Conservation (phyloP, 2,329 filamentous ascomycete species). For the Neofusicoccum parvum region DNA sequence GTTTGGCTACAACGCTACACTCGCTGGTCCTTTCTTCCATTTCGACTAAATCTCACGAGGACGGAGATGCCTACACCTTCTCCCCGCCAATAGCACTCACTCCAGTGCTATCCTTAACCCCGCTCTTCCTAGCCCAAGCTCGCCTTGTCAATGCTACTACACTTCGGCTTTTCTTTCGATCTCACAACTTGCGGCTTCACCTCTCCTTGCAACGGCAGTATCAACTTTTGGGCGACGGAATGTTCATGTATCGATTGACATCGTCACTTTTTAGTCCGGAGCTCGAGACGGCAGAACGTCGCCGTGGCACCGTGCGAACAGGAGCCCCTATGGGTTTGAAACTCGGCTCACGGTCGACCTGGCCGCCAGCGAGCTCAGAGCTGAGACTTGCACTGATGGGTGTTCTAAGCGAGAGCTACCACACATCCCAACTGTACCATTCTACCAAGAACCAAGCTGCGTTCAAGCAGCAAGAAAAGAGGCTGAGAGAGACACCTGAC, state of each 20-base stretch:
- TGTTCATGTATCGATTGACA: conserved; percentile 78
- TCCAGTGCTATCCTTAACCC: conserved; percentile 74
- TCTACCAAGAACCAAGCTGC: conserved; percentile 26
- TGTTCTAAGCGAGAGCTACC: conserved; percentile 75
- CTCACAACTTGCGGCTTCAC: conserved; percentile 72
- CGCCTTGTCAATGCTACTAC: conserved; percentile 76
- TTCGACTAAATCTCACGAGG: background rate
- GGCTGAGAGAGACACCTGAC: conserved; percentile 23
- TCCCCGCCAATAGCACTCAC: conserved; percentile 58
- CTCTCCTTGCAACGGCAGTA: conserved; percentile 76
- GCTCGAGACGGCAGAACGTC: conserved; percentile 75
- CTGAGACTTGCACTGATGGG: conserved; percentile 87
- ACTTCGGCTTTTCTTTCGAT: conserved; percentile 73
- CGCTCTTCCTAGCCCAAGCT: conserved; percentile 73
- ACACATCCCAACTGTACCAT: conserved; percentile 38
- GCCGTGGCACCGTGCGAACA: conserved; percentile 60
- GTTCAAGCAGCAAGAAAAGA: conserved; percentile 16
- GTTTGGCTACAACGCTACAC: conserved; percentile 5
- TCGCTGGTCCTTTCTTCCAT: conserved; percentile 19
- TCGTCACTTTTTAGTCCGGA: conserved; percentile 85
- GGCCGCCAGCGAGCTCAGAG: conserved; percentile 94
- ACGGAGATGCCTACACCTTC: conserved; percentile 29
- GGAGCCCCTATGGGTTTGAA: conserved; percentile 77
- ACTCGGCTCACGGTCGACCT: conserved; percentile 76
- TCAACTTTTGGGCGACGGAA: conserved; percentile 80